Evolutionary conservation across 2,329 filamentous ascomycete species (phyloP).

Genomic region (Xylariaceae sp.): DNA sequence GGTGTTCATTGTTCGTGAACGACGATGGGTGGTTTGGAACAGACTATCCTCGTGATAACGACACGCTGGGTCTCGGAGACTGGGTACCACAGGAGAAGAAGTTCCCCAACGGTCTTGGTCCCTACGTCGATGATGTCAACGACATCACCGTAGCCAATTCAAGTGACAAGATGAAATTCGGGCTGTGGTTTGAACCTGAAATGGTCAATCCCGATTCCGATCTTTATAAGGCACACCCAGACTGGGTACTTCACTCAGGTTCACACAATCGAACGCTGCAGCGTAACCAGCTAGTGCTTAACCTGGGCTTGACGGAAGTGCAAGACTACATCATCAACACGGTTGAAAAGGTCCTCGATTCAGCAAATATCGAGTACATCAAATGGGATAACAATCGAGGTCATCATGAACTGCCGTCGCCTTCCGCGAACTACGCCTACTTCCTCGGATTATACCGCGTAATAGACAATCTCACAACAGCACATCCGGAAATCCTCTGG

Average conservation of each 20-base stretch:
- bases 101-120: constrained; percentile 56
- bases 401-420: constrained; percentile 57
- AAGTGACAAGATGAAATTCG: constrained; percentile 53
- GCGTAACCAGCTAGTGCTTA: constrained; percentile 60
- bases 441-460: constrained; percentile 64
- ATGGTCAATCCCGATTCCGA: constrained; percentile 64
- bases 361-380: constrained; percentile 55
- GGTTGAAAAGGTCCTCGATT: constrained; percentile 53
- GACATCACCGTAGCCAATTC: constrained; percentile 47
- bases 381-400: constrained; percentile 70
- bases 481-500: constrained; percentile 62
- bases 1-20: constrained; percentile 61
- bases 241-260: constrained; percentile 61
- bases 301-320: constrained; percentile 58
- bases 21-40: constrained; percentile 68
- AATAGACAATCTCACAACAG: constrained; percentile 56
- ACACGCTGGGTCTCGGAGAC: constrained; percentile 60
- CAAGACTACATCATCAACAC: constrained; percentile 60
- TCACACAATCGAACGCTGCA: constrained; percentile 53
- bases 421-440: constrained; percentile 55
- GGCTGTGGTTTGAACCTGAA: constrained; percentile 66
- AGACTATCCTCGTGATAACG: constrained; percentile 58
- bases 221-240: constrained; percentile 60
- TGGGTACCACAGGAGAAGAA: constrained; percentile 58
- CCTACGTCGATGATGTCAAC: constrained; percentile 51